These are phyloP conservation scores for Dendrobium chrysotoxum DNA, from an alignment of 106 monocot species.

Conservation along the genomic window DNA sequence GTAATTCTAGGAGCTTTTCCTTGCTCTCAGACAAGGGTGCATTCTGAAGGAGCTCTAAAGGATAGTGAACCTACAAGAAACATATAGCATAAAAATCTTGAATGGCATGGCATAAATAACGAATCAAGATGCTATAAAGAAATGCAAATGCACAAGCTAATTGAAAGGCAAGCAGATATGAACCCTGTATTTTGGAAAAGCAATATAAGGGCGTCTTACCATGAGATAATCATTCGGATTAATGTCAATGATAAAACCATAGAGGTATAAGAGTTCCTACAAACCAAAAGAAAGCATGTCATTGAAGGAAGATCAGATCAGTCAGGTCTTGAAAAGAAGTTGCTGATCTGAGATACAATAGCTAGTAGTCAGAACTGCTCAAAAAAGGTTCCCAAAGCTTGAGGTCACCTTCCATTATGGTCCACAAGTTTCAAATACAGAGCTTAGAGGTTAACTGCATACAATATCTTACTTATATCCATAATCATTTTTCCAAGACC, in stretches of 20 bases:
- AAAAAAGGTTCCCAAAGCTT: background rate
- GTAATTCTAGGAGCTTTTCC: slow-evolving; percentile 53
- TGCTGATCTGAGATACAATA: background rate
- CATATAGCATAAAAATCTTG: background rate
- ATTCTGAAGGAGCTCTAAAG: slow-evolving; percentile 65
- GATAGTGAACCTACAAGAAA: slow-evolving; percentile 66
- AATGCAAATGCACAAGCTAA: background rate
- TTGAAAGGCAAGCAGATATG: background rate
- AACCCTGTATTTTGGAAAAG: background rate
- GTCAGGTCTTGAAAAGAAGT: background rate
- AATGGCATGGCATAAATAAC: background rate
- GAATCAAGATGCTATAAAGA: background rate
- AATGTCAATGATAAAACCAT: slow-evolving; percentile 80
- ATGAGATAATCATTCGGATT: slow-evolving; percentile 92
- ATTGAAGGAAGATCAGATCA: background rate
- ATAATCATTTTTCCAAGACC: background rate
- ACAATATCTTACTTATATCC: background rate
- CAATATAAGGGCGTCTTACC: slow-evolving; percentile 32
- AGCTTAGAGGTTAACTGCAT: background rate
- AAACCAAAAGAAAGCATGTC: slow-evolving; percentile 4
- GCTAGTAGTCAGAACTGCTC: background rate
- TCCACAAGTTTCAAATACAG: background rate
- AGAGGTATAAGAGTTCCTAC: slow-evolving; percentile 90
- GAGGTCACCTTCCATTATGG: background rate
- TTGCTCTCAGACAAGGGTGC: slow-evolving; percentile 53